phyloP scores from a whole-genome alignment of 768 basidiomycete species.

The Mycena rosella region DNA sequence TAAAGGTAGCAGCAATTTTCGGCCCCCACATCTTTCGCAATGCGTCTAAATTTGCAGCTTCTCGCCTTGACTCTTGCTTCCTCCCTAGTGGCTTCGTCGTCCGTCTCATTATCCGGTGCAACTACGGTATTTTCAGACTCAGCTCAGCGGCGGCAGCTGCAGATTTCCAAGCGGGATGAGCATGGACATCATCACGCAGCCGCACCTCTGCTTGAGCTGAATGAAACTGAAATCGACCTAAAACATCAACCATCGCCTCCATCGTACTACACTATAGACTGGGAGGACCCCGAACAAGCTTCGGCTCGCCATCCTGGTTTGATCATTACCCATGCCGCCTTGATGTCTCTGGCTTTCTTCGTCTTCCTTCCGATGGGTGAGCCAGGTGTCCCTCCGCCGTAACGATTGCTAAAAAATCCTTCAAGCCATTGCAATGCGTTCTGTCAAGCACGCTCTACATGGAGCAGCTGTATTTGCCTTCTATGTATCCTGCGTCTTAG shows the following conservation, averaged over 20 bases:
- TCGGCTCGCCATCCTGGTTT: slow-evolving; percentile 71
- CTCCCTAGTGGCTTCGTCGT: slow-evolving; percentile 6
- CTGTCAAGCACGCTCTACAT: slow-evolving; percentile 78
- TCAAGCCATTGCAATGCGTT: slow-evolving; percentile 83
- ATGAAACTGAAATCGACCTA: slow-evolving; percentile 80
- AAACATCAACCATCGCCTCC: slow-evolving; percentile 78
- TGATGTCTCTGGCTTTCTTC: slow-evolving; percentile 87
- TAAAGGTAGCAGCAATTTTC: no score
- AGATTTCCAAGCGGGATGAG: slow-evolving; percentile 35
- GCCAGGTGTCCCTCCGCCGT: slow-evolving; percentile 40
- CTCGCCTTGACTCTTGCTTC: slow-evolving; percentile 29
- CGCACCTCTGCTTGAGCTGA: slow-evolving; percentile 70
- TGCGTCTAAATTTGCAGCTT: slow-evolving; percentile 36
- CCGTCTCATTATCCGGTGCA: not conserved
- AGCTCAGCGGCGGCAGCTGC: slow-evolving; percentile 9
- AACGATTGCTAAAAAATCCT: slow-evolving; percentile 14
- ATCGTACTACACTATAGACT: slow-evolving; percentile 88
- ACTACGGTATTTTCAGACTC: not conserved
- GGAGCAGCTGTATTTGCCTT: slow-evolving; percentile 71
- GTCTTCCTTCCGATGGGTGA: slow-evolving; percentile 83
- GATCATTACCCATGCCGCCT: slow-evolving; percentile 77
- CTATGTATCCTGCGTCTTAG: slow-evolving; percentile 70
- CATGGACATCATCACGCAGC: slow-evolving; percentile 65
- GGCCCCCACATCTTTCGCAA: slow-evolving; percentile 20
- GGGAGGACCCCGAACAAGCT: slow-evolving; percentile 62